These are phyloP conservation scores for Tuber borchii DNA, from an alignment of 495 filamentous ascomycete species.

Conservation along the genomic window DNA sequence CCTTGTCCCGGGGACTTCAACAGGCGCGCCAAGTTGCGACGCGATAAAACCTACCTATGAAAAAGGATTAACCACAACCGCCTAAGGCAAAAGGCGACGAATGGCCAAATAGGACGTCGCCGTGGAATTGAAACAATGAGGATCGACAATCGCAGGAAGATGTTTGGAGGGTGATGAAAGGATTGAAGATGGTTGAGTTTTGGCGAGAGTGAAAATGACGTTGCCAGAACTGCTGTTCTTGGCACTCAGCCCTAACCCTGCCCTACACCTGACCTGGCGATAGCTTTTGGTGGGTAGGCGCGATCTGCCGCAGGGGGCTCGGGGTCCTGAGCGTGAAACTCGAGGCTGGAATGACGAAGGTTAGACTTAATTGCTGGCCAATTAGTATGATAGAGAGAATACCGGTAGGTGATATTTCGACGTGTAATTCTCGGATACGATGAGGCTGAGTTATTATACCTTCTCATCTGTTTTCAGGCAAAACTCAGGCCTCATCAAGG, in stretches of 20 bases:
- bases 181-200: neutral
- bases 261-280: neutral
- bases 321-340: neutral
- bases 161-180: neutral
- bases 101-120: neutral
- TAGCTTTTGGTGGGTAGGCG: neutral
- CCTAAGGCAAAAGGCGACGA: neutral
- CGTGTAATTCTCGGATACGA: neutral
- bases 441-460: too few relatives aligned
- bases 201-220: neutral
- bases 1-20: neutral
- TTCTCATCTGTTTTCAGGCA: neutral
- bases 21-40: constrained; percentile 2
- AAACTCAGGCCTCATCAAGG: neutral
- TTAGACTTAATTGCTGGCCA: neutral
- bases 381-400: neutral
- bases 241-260: neutral
- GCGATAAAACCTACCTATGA: neutral
- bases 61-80: neutral
- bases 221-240: neutral
- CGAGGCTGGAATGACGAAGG: neutral
- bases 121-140: neutral
- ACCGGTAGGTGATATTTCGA: neutral
- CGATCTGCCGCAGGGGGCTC: neutral
- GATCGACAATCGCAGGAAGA: neutral